A percentile compares a stretch with the other conserved stretches of the same genome.
Evolutionary conservation across 768 basidiomycete genomes (phyloP).

Genomic region (Dentipellis fragilis): DNA sequence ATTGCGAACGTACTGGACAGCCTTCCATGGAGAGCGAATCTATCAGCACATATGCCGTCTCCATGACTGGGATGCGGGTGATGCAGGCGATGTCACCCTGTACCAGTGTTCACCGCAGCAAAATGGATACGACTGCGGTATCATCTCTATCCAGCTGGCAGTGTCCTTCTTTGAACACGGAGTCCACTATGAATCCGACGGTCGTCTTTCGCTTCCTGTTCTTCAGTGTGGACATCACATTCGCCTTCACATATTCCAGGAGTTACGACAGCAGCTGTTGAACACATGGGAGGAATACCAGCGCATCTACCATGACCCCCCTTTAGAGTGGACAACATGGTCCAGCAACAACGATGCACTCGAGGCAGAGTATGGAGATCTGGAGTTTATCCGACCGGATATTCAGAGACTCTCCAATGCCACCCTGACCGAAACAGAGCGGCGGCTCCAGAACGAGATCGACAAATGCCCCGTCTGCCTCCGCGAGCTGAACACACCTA

Average conservation of each 20-base stretch:
- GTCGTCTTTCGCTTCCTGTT: neutral
- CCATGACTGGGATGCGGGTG: neutral
- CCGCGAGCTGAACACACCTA: neutral
- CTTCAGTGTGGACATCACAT: neutral
- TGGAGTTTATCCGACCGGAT: neutral
- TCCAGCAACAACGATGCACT: neutral
- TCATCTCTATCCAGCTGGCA: neutral
- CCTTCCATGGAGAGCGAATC: neutral
- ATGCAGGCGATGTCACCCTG: neutral
- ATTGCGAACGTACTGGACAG: neutral
- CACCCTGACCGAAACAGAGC: neutral
- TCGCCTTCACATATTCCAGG: neutral
- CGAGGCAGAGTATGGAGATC: neutral
- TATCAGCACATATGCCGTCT: neutral
- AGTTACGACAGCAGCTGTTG: too few species aligned
- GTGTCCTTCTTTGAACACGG: neutral
- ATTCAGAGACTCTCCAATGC: neutral
- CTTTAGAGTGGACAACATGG: neutral
- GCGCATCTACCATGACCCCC: neutral
- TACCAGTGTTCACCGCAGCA: neutral
- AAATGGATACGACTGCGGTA: neutral
- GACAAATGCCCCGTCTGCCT: neutral
- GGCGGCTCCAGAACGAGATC: neutral
- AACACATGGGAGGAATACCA: too few species aligned
- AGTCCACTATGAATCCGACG: neutral